Percentiles rank a stretch among this genome's conserved stretches.
Conservation (phyloP, 768 basidiomycete genomes). For the Exsudoporus frostii region DNA sequence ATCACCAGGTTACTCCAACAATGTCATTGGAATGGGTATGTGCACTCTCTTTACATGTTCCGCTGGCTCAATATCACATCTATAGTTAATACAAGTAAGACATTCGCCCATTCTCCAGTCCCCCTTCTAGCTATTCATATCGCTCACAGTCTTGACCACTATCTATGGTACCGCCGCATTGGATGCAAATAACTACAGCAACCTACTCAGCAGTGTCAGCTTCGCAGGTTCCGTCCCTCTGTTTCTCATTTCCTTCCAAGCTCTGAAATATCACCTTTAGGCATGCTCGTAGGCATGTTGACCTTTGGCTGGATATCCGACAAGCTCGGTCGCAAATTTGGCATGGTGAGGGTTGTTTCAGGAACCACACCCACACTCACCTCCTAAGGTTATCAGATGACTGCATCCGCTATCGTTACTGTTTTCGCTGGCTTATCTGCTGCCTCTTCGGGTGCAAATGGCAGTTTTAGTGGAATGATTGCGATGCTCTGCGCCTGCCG, state of each 20-base stretch:
- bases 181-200: slow-evolving; percentile 54
- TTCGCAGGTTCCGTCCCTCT: slow-evolving; percentile 80
- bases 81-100: slow-evolving; percentile 67
- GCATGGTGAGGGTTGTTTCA: slow-evolving; percentile 57
- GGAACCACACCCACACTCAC: background rate
- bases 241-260: slow-evolving; percentile 62
- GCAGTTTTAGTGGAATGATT: slow-evolving; percentile 65
- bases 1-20: slow-evolving; percentile 70
- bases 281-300: slow-evolving; percentile 85
- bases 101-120: background rate
- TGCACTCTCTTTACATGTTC: slow-evolving; percentile 8
- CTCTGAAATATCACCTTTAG: slow-evolving; percentile 64
- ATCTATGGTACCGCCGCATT: slow-evolving; percentile 63
- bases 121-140: background rate
- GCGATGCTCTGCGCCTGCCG: slow-evolving; percentile 79
- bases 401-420: slow-evolving; percentile 78
- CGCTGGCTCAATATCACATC: background rate
- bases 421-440: slow-evolving; percentile 83
- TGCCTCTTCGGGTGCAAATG: slow-evolving; percentile 75
- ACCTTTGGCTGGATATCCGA: slow-evolving; percentile 81
- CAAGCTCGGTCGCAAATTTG: slow-evolving; percentile 82
- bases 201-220: slow-evolving; percentile 58
- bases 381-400: slow-evolving; percentile 49
- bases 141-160: slow-evolving; percentile 55
- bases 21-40: slow-evolving; percentile 73